Base-by-base conservation (phyloP, 768 basidiomycete genomes). In the Russula dissimulans region DNA sequence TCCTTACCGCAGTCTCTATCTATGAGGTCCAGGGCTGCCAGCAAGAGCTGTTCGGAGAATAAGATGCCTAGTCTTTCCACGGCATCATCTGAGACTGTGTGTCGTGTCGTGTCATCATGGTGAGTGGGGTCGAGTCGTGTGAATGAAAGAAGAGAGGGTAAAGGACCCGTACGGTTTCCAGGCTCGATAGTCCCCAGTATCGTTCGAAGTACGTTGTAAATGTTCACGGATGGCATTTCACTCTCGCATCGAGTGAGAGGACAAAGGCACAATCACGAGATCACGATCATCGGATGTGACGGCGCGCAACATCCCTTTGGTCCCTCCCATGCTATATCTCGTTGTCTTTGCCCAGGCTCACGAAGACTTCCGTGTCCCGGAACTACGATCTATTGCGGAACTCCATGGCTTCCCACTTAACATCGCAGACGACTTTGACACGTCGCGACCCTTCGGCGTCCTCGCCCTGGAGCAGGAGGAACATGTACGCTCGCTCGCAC, bases 331-430 rank as follows among this genome's bases (percentile, higher is more conserved):
- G 47, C 54, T 73, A 46, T 85, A 82, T 64, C 78, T 93, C 57
- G 73, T 95, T 54, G 78, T 87, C 46, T 90, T 93, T 72, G 90
- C 91, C 2, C 89, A 89, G 71, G 80, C 78, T 5, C 91, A 95
- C 69, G 76, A 80, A 39, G 86, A 90, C 39, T 95, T 95, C 69
- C 78, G 94, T 29, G 71, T 95, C 12, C 92, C 93, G 38, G 91
- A 94, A 69, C 79, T 97, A 0, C 71, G 74, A 34, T 94, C 92
- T 4, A 71, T 94, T 42, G 81, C 90, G 3, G 83, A 93, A 66
- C 78, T 92, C 0, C 70, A 87, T 73, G 81, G 78, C 9, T 89
- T 97, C 70, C 66, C 76, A 0, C 72, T 90, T 44, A 66, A 74
- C 39, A 63, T 71, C 6, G 67, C 73, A 15, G 75, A 80, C 53